Evolutionary conservation across 1,284 basidiomycete species (phyloP), one percentile per base, ranked within the genome.

Genomic region (Athelia psychrophila): DNA sequence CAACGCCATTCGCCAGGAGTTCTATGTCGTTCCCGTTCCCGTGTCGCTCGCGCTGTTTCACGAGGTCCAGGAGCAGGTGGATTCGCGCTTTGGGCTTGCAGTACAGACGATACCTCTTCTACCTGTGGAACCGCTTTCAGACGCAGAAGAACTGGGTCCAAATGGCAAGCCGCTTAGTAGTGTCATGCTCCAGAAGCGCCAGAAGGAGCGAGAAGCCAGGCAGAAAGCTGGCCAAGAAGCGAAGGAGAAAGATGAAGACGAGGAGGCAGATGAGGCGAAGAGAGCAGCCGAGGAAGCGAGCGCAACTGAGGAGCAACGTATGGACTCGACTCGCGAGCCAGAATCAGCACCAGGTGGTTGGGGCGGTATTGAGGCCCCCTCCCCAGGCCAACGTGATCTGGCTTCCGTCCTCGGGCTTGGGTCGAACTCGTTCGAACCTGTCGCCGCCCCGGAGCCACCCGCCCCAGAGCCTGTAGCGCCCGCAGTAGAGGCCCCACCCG

Each of bases 231-330:
- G 33, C 30, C 50, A 58, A 19, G 50, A 51, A 22, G 56, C 54
- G 44, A 57, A 51, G 19, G 50, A 57, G 49, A 49, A 56, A 47
- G 51, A 55, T 24, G 51, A 57, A 18, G 57, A 54, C 22, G 48
- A 47, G 15, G 50, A 51, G 30, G 58, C 54, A 22, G 55, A 55
- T 49, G 50, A 46, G 18, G 57, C 51, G 35, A 55, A 58, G 35
- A 55, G 56, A 40, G 58, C 44, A 22, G 45, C 56, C 38, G 62
- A 54, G 44, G 54, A 47, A 44, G 22, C 48, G 47, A 24, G 56
- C 56, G 19, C 47, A 48, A n/a, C 46, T 52, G 30, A 54, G 23
- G 57, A 60, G 49, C 53, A 54, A 35, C 54, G 52, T 24, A 50
- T 50, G 6, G 38, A 13, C 5, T 30, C 27, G 13, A 30, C 27